These are phyloP conservation scores for Rhodomyrtus psidioides DNA, from an alignment of 441 rosid species.

Conservation along the genomic window DNA sequence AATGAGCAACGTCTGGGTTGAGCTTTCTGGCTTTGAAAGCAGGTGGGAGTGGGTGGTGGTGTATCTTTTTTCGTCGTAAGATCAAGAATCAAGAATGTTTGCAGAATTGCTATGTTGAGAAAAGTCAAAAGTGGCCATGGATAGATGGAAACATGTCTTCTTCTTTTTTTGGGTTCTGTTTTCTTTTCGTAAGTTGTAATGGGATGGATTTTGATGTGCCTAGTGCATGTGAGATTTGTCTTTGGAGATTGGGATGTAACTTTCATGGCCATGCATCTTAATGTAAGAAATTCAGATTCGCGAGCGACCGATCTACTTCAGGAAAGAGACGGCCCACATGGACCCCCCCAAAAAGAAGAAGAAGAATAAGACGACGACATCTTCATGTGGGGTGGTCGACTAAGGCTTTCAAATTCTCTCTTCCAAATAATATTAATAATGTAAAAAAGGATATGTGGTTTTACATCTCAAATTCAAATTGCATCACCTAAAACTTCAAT, in stretches of 20 bases:
- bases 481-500: background rate
- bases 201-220: background rate
- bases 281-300: background rate
- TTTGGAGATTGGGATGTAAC: background rate
- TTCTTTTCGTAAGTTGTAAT: background rate
- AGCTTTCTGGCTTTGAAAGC: background rate
- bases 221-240: background rate
- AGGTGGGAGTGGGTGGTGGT: background rate
- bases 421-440: background rate
- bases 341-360: background rate
- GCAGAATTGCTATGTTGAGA: background rate
- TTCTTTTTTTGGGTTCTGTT: background rate
- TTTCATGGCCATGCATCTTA: background rate
- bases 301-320: background rate
- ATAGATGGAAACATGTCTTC: background rate
- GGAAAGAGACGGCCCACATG: background rate
- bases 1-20: background rate
- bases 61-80: background rate
- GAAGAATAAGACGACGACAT: background rate
- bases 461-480: background rate
- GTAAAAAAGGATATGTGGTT: background rate
- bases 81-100: background rate
- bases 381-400: background rate
- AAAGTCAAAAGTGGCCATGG: background rate
- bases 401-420: background rate